Conservation (phyloP, 2,329 filamentous ascomycete genomes). For the Cladophialophora yegresii region DNA sequence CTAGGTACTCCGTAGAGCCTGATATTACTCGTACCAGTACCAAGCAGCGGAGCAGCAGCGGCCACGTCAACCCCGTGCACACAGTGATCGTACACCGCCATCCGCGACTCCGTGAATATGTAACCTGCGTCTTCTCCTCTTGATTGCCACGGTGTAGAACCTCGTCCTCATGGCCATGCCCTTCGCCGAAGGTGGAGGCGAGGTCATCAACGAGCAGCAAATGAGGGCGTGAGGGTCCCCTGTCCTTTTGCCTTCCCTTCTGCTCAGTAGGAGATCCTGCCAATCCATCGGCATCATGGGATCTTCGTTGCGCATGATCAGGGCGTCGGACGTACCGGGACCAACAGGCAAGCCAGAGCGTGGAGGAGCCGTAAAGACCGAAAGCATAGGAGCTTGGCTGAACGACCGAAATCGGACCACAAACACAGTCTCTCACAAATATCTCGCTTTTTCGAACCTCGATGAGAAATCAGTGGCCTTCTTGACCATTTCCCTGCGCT, state of each 20-base stretch:
- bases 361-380: neutral
- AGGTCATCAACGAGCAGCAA: neutral
- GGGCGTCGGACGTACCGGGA: neutral
- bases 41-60: neutral
- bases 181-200: neutral
- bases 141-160: conserved; percentile 5
- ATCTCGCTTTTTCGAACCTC: conserved; percentile 74
- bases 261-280: neutral
- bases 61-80: neutral
- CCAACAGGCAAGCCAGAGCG: neutral
- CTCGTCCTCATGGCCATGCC: neutral
- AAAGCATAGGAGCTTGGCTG: neutral
- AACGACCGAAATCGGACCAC: neutral
- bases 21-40: neutral
- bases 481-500: conserved; percentile 76
- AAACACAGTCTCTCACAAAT: conserved; percentile 46
- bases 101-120: conserved; percentile 6
- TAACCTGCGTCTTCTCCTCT: conserved; percentile 9
- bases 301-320: neutral
- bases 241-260: neutral
- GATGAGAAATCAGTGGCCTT: conserved; percentile 79
- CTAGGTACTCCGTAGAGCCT: neutral
- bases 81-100: conserved; percentile 9
- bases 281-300: neutral
- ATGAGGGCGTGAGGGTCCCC: neutral